Percentiles rank a stretch among this genome's conserved stretches.
These are phyloP conservation scores for Tolypocladium inflatum DNA, from an alignment of 2,329 filamentous ascomycete species.

Conservation along the genomic window DNA sequence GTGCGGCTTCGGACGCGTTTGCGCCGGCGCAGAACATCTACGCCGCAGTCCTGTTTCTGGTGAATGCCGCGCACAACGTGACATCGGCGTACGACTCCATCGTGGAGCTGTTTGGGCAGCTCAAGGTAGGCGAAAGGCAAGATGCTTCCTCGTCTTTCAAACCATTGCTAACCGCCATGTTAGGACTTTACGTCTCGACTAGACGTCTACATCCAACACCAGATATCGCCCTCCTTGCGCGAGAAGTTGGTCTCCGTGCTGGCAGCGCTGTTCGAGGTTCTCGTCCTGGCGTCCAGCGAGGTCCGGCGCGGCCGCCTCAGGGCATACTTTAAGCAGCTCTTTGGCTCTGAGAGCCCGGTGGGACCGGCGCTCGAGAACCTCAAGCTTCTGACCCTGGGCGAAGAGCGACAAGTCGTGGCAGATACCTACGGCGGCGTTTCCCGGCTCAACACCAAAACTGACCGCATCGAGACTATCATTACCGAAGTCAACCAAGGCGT, in stretches of 20 bases:
- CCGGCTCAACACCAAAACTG: conserved; percentile 24
- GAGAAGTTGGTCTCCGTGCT: conserved; percentile 32
- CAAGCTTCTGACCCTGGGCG: conserved; percentile 28
- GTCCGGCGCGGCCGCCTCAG: conserved; percentile 30
- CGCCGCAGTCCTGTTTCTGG: conserved; percentile 30
- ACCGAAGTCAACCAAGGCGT: conserved; percentile 24
- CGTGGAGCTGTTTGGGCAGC: conserved; percentile 29
- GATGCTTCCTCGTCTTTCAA: neutral
- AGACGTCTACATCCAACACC: conserved; percentile 28
- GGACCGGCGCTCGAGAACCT: conserved; percentile 28
- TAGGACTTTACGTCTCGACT: conserved; percentile 33
- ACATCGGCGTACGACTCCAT: conserved; percentile 35
- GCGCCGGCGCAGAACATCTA: conserved; percentile 31
- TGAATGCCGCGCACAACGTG: conserved; percentile 34
- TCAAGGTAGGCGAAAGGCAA: conserved; percentile 18
- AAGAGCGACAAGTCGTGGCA: conserved; percentile 32
- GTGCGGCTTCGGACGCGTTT: conserved; percentile 27
- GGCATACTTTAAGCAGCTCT: conserved; percentile 28
- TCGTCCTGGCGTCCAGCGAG: conserved; percentile 32
- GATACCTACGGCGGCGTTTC: conserved; percentile 30
- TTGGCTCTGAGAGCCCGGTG: conserved; percentile 29
- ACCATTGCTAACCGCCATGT: neutral
- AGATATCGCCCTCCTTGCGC: conserved; percentile 26
- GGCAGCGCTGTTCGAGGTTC: conserved; percentile 32
- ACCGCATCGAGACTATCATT: conserved; percentile 23